Percentiles rank a stretch among this genome's conserved stretches.
Conservation (phyloP, 116 monocot species). For the Zostera marina region DNA sequence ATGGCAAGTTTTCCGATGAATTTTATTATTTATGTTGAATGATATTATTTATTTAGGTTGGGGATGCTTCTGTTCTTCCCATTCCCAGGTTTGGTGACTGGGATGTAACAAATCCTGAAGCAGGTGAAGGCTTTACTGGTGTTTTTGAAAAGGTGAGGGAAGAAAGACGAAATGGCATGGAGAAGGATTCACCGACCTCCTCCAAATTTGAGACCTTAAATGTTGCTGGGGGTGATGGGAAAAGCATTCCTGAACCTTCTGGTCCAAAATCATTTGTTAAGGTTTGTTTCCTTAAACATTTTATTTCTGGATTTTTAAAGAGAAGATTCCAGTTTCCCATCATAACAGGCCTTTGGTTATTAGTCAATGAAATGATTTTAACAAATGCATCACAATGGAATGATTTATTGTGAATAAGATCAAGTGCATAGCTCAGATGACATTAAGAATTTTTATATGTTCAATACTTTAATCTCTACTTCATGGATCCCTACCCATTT, state of each 20-base stretch:
- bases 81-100: slow-evolving; percentile 12
- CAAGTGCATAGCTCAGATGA: too few relatives aligned
- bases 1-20: not conserved
- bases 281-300: too few relatives aligned
- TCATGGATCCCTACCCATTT: too few relatives aligned
- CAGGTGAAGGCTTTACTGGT: slow-evolving; percentile 3
- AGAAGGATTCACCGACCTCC: not conserved
- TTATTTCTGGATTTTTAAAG: too few relatives aligned
- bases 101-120: slow-evolving; percentile 6
- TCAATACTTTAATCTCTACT: too few relatives aligned
- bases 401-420: too few relatives aligned
- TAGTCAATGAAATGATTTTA: too few relatives aligned
- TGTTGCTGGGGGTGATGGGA: not conserved
- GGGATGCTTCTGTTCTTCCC: not conserved
- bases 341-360: too few relatives aligned
- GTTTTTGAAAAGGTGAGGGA: slow-evolving; percentile 8
- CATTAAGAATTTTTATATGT: too few relatives aligned
- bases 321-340: too few relatives aligned
- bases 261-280: not conserved
- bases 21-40: not conserved
- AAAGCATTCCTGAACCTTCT: not conserved
- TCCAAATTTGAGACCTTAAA: not conserved
- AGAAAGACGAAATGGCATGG: slow-evolving; percentile 1
- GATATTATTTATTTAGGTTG: not conserved
- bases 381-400: too few relatives aligned